Evolutionary conservation across 345 rosid species (phyloP).

Genomic region (Citrus glauca): DNA sequence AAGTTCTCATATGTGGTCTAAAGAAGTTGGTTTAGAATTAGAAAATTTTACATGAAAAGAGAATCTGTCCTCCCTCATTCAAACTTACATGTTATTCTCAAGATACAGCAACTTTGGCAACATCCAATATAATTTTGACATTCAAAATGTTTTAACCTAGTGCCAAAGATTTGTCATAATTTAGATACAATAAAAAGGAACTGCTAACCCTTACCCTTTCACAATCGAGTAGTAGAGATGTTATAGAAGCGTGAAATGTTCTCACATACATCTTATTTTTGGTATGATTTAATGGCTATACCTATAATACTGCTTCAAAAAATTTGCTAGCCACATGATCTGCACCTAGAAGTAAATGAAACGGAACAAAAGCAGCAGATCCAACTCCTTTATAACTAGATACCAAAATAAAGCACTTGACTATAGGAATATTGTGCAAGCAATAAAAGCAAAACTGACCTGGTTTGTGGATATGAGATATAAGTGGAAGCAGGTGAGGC

Average conservation of each 20-base stretch:
- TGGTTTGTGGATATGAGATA: constrained; percentile 54
- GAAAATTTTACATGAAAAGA: neutral
- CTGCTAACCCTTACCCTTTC: neutral
- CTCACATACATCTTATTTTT: neutral
- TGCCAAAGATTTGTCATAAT: neutral
- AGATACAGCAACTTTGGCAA: neutral
- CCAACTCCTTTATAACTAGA: neutral
- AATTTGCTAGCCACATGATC: neutral
- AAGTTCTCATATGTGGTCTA: constrained; percentile 54
- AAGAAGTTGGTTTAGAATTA: constrained; percentile 10
- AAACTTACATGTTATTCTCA: neutral
- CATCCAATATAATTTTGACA: neutral
- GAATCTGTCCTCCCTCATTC: neutral
- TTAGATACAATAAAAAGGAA: neutral
- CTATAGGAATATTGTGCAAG: neutral
- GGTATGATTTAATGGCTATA: neutral
- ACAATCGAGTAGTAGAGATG: neutral
- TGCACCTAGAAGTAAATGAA: neutral
- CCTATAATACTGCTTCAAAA: neutral
- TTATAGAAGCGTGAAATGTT: neutral
- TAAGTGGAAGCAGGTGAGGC: constrained; percentile 53
- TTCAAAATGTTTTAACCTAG: neutral
- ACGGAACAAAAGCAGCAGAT: neutral
- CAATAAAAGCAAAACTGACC: constrained; percentile 25
- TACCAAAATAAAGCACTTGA: neutral